Conservation (phyloP, 2,329 filamentous ascomycete species). For the Nigrospora sphaerica region DNA sequence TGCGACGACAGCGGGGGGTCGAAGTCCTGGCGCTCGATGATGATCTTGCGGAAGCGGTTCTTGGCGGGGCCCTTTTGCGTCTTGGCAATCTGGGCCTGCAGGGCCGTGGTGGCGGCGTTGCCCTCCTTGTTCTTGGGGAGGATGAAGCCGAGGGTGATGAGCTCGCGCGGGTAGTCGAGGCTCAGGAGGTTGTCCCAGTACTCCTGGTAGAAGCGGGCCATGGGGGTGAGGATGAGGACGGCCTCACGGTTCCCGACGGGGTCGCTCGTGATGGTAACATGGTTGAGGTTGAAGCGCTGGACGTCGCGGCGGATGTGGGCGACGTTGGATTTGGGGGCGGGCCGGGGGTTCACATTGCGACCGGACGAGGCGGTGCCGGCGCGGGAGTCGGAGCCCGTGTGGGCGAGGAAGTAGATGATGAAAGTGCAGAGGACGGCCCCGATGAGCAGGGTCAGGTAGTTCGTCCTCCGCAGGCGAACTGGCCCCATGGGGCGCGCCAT, state of each 20-base stretch:
- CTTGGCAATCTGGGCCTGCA: conserved; percentile 79
- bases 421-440: conserved; percentile 23
- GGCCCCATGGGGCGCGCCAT: conserved; percentile 28
- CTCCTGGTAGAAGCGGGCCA: conserved; percentile 85
- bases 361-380: conserved; percentile 9
- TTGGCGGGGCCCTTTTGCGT: conserved; percentile 78
- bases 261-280: conserved; percentile 73
- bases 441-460: conserved; percentile 23
- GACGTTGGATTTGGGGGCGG: conserved; percentile 45
- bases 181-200: conserved; percentile 93
- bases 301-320: conserved; percentile 69
- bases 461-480: conserved; percentile 26
- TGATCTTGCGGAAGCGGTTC: conserved; percentile 84
- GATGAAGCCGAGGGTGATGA: conserved; percentile 94
- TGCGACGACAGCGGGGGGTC: conserved; percentile 76
- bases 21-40: conserved; percentile 92
- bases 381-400: conserved; percentile 13
- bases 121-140: conserved; percentile 90
- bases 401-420: conserved; percentile 24
- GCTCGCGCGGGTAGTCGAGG: conserved; percentile 83
- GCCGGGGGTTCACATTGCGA: conserved; percentile 59
- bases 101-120: conserved; percentile 72
- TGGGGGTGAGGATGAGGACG: conserved; percentile 84
- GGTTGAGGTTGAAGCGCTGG: conserved; percentile 89
- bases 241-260: conserved; percentile 76